Base-by-base conservation (phyloP, 148 eudicot species). In the Amaranthus palmeri region DNA sequence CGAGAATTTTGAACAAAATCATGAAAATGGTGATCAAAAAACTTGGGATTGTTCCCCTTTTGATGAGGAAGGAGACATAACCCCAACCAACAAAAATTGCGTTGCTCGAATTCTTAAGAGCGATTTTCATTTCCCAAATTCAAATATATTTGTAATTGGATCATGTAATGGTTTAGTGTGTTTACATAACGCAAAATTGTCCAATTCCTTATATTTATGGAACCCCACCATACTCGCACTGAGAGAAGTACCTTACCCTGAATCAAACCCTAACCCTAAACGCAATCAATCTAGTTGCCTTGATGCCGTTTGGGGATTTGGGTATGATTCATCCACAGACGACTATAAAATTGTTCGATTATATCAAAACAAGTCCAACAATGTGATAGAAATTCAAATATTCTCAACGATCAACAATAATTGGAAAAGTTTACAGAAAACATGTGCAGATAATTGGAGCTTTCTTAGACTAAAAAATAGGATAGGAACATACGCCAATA, bases 301-400 rank as follows among this genome's bases (percentile, higher is more conserved):
- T 6, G 62, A 69, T 41, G 61, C 43, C 15, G 49, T 69, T 4
- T 55, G 72, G 72, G 72, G 72, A 55, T 69, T 69, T 8, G n/a
- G 44, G 11, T 42, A 14, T 55, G 72, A 53, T 25, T 12, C 61
- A 10, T 53, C 49, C 55, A 40, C 8, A 6, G 15, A 56, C 15
- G 61, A 69, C 50, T 69, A 69, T 54, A 69, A 9, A 44, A 10
- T 72, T 14, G 67, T 72, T 5, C 36, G 68, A 49, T 40, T 72
- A 25, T 12, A n/a, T 12, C 56, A 72, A 6, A 36, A 72, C 25
- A 18, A 40, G 10, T 14, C 5, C 40, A 54, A 42, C 48, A 40
- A 4, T 10, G 4, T 11, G 43, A 71, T 58, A 62, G 40, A 7
- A 11, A 40, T 60, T 2, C 56, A 71, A 6, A 58, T 61, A 1